Conservation (phyloP, 768 basidiomycete genomes). For the Suillus spraguei region DNA sequence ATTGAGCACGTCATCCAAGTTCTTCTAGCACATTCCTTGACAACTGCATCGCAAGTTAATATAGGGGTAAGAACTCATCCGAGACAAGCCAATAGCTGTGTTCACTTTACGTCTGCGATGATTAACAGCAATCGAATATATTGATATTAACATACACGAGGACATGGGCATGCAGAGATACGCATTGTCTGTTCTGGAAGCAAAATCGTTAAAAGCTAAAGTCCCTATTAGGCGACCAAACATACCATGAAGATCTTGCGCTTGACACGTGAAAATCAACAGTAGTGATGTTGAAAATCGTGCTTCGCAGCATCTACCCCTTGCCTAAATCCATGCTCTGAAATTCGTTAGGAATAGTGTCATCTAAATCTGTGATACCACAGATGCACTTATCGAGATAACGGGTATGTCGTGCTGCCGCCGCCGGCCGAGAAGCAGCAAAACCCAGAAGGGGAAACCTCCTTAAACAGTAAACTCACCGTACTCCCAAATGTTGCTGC, state of each 20-base stretch:
- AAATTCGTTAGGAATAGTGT: slow-evolving; percentile 9
- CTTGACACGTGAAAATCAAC: slow-evolving; percentile 20
- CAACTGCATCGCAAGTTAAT: background rate
- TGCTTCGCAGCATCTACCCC: slow-evolving; percentile 46
- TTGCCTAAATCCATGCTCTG: slow-evolving; percentile 67
- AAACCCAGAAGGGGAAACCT: slow-evolving; percentile 4
- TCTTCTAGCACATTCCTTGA: background rate
- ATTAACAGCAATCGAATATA: background rate
- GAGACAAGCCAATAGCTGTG: background rate
- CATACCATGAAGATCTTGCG: background rate
- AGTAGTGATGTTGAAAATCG: slow-evolving; percentile 39
- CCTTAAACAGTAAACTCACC: slow-evolving; percentile 39
- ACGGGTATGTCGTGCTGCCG: slow-evolving; percentile 7
- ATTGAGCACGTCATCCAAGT: background rate
- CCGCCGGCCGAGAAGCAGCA: slow-evolving; percentile 4
- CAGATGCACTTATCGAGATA: slow-evolving; percentile 10
- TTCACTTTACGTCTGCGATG: background rate
- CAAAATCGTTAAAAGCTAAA: slow-evolving; percentile 5
- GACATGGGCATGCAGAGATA: slow-evolving; percentile 8
- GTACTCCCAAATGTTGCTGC: slow-evolving; percentile 64
- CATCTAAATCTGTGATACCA: slow-evolving; percentile 15
- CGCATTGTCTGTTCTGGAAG: slow-evolving; percentile 7
- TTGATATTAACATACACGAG: slow-evolving; percentile 7
- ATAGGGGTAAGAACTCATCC: background rate
- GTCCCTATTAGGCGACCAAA: background rate